These are phyloP conservation scores for Beauveria sp. DNA, from an alignment of 2,329 filamentous ascomycete genomes.

Conservation along the genomic window DNA sequence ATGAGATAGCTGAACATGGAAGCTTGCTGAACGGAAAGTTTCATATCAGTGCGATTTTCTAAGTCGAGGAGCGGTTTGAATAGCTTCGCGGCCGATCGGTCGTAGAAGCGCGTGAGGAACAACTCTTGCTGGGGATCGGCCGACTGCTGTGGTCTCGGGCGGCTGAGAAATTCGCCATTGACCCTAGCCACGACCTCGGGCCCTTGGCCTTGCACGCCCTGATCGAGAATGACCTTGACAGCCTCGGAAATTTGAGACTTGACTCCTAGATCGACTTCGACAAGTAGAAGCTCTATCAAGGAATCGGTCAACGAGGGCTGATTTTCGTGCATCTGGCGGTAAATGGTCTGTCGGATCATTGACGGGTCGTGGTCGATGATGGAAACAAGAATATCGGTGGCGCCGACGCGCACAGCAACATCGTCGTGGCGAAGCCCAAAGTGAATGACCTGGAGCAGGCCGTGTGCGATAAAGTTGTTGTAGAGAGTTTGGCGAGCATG, in stretches of 20 bases:
- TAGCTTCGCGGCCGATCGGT: constrained; percentile 73
- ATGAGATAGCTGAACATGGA: constrained; percentile 88
- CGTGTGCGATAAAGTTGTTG: constrained; percentile 81
- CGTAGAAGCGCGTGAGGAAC: constrained; percentile 85
- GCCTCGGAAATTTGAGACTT: constrained; percentile 94
- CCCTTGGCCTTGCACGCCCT: constrained; percentile 36
- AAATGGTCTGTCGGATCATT: constrained; percentile 89
- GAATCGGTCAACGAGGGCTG: constrained; percentile 82
- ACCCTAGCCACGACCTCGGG: constrained; percentile 53
- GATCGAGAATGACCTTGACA: constrained; percentile 88
- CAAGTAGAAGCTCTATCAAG: constrained; percentile 81
- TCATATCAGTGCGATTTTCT: constrained; percentile 59
- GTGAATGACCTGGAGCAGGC: constrained; percentile 82
- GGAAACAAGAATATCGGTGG: constrained; percentile 86
- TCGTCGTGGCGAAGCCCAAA: constrained; percentile 83
- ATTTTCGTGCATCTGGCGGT: constrained; percentile 84
- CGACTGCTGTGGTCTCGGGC: constrained; percentile 46
- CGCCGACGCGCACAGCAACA: constrained; percentile 79
- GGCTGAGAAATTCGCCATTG: constrained; percentile 60
- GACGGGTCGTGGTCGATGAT: constrained; percentile 93
- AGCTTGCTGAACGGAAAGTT: constrained; percentile 74
- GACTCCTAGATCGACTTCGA: constrained; percentile 87
- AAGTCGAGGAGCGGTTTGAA: constrained; percentile 83
- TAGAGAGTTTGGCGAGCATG: constrained; percentile 75
- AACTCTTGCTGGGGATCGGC: constrained; percentile 70